Percentiles rank a stretch among this genome's conserved stretches.
These are phyloP conservation scores for Fraxinus xanthoxyloides DNA, from an alignment of 305 asterid genomes.

Conservation along the genomic window DNA sequence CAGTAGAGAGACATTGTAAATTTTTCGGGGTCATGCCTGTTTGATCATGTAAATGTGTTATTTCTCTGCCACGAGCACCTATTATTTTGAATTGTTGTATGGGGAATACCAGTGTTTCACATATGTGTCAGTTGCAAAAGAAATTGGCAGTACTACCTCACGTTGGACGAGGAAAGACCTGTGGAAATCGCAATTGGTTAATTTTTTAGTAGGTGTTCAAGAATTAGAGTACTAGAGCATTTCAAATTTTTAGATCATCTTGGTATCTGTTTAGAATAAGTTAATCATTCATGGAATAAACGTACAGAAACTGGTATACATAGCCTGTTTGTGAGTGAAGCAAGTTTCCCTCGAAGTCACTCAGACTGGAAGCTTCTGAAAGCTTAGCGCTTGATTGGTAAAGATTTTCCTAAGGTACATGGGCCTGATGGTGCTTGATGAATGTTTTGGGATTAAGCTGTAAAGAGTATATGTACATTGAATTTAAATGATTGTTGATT, in stretches of 20 bases:
- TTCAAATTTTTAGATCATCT: not conserved
- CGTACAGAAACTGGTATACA: not conserved
- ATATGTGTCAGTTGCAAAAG: not conserved
- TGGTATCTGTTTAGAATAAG: not conserved
- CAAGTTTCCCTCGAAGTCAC: not conserved
- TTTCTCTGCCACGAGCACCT: not conserved
- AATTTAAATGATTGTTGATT: not conserved
- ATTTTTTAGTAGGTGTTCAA: not conserved
- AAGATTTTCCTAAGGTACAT: not conserved
- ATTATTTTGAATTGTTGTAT: not conserved
- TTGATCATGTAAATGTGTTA: not conserved
- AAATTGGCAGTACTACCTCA: not conserved
- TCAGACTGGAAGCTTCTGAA: not conserved
- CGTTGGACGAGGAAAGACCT: not conserved
- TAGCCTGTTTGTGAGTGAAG: not conserved
- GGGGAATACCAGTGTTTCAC: not conserved
- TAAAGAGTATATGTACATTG: not conserved
- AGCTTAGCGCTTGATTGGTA: not conserved
- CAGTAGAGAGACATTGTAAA: not conserved
- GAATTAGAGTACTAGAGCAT: not conserved
- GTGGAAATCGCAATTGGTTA: not conserved
- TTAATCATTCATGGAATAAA: not conserved
- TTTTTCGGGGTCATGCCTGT: not conserved
- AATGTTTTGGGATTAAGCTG: not conserved
- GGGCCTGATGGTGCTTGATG: not conserved